Evolutionary conservation across 179 eudicot genomes (phyloP).

Genomic region (Gypsophila paniculata): DNA sequence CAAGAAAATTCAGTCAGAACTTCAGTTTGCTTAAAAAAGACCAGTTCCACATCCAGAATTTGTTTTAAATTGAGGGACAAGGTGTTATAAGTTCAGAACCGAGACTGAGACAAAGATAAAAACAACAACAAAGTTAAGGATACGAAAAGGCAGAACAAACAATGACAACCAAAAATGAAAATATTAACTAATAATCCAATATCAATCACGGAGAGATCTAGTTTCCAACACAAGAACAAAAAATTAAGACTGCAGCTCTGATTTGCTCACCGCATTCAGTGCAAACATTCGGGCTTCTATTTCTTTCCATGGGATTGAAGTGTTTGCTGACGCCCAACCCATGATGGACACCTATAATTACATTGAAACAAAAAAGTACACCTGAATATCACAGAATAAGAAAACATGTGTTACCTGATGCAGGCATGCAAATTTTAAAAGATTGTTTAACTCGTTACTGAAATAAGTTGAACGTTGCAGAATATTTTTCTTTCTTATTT

Average conservation of each 20-base stretch:
- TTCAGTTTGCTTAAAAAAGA: background rate
- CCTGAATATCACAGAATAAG: conserved; percentile 20
- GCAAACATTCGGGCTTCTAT: conserved; percentile 85
- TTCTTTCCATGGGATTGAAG: conserved; percentile 77
- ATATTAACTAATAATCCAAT: background rate
- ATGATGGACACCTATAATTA: conserved; percentile 60
- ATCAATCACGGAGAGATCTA: background rate
- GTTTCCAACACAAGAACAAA: conserved; percentile 3
- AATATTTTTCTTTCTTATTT: too few relatives aligned
- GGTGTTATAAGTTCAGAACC: background rate
- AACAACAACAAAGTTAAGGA: background rate
- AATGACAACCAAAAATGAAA: background rate
- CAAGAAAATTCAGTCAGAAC: background rate
- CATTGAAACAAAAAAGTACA: conserved; percentile 13
- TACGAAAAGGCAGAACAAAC: background rate
- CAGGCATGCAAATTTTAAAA: conserved; percentile 1
- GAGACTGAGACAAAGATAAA: background rate
- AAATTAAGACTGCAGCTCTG: conserved; percentile 1
- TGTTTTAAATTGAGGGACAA: too few relatives aligned
- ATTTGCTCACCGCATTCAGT: conserved; percentile 75
- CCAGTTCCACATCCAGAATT: too few relatives aligned
- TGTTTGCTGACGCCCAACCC: conserved; percentile 51
- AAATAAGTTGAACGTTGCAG: conserved; percentile 4
- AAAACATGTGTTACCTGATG: conserved; percentile 5
- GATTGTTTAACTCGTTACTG: background rate